phyloP scores from a whole-genome alignment of 495 filamentous ascomycete genomes.

The Neurospora sp. region DNA sequence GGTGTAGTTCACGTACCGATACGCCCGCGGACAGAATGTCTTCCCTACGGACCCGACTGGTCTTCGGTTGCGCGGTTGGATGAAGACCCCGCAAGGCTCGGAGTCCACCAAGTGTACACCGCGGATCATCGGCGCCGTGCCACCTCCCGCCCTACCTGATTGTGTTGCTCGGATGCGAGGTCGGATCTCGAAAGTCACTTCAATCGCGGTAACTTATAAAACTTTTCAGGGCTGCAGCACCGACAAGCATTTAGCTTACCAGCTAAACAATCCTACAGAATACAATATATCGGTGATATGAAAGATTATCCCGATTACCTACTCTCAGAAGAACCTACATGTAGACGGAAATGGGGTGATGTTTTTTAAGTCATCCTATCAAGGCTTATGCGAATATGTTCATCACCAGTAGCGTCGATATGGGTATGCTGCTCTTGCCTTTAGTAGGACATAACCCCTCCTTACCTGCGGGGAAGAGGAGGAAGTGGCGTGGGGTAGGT shows the following conservation, averaged over 20 bases:
- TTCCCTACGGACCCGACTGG: neutral
- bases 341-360: neutral
- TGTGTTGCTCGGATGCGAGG: neutral
- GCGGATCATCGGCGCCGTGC: neutral
- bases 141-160: neutral
- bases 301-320: neutral
- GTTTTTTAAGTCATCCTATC: neutral
- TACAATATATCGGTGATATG: neutral
- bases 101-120: neutral
- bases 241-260: neutral
- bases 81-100: neutral
- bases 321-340: neutral
- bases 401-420: neutral
- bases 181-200: neutral
- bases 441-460: neutral
- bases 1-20: neutral
- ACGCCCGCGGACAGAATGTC: neutral
- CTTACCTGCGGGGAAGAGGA: neutral
- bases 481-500: neutral
- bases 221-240: neutral
- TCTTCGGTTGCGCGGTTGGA: neutral
- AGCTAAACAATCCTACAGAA: neutral
- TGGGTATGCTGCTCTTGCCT: neutral
- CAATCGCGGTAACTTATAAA: neutral
- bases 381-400: neutral